A percentile compares a stretch with the other conserved stretches of the same genome.
phyloP scores from a whole-genome alignment of 352 stramenopile species.

The Pythium diclinum region DNA sequence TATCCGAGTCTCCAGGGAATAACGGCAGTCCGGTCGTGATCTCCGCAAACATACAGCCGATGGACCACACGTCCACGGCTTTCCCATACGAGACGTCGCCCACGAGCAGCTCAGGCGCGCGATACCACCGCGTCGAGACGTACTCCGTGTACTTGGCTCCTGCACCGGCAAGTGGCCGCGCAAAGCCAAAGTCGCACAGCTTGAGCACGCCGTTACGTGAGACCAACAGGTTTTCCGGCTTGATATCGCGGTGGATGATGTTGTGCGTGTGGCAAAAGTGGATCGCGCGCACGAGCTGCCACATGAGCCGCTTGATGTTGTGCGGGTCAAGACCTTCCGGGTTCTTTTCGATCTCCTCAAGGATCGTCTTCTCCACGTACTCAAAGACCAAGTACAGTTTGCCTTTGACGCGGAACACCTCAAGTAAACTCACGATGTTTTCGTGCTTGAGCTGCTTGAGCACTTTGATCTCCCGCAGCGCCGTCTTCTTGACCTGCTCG shows the following conservation, averaged over 20 bases:
- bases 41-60: constrained; percentile 96
- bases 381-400: constrained; percentile 88
- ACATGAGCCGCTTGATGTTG: constrained; percentile 79
- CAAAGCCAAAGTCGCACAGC: constrained; percentile 89
- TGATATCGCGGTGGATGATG: constrained; percentile 95
- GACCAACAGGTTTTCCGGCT: constrained; percentile 93
- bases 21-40: constrained; percentile 95
- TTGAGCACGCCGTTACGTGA: constrained; percentile 94
- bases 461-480: constrained; percentile 79
- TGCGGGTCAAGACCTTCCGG: constrained; percentile 65
- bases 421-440: constrained; percentile 86
- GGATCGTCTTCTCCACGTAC: constrained; percentile 86
- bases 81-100: constrained; percentile 91
- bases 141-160: constrained; percentile 87
- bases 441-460: constrained; percentile 86
- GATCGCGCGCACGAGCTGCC: constrained; percentile 79
- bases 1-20: constrained; percentile 95
- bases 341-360: constrained; percentile 89
- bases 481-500: constrained; percentile 88
- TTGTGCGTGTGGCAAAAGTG: constrained; percentile 95
- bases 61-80: constrained; percentile 96
- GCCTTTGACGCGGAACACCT: constrained; percentile 82
- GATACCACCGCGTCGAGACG: constrained; percentile 94
- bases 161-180: constrained; percentile 55
- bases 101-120: constrained; percentile 91